Base-by-base conservation (phyloP, 1,284 basidiomycete species). In the Ganoderma meredithae region DNA sequence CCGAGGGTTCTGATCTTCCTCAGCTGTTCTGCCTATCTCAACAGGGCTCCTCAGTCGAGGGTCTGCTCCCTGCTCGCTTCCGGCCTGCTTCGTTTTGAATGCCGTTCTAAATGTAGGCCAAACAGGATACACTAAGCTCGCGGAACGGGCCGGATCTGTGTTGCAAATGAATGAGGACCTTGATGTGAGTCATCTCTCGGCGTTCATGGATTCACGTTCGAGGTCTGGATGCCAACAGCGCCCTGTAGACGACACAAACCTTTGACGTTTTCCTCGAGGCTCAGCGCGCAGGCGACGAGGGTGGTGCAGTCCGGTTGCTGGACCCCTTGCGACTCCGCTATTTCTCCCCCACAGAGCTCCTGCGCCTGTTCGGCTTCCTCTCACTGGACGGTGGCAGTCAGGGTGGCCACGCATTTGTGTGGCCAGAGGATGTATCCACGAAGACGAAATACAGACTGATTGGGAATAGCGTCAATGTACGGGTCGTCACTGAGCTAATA, bases 401-500 rank as follows among this genome's bases (percentile, higher is more conserved):
- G 3, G 7, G 49, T 1, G 55, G 36, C 5, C 22, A 66, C n/a
- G 55, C 69, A 15, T 91, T 92, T 73, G 65, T 75, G 33, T 94
- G 91, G 91, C 92, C 92, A 3, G 73, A 77, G 13, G 76, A 76
- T 3, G 78, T 92, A 9, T 88, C 90, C 2, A 83, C 73, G 0
- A 93, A 91, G 77, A 87, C 88, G 10, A 88, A 88, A 74, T 94
- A 94, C 72, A 85, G 87, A 56, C 79, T 94, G 36, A 89, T 94
- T 69, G 93, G 93, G 27, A 94, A 94, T 76, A 93, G 92, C 69
- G 88, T 94, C 7, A 94, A 94, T 79, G 90, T 94, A 3, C 82
- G 82, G 65, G 91, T 93, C 4, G 88, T 92, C 2, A 81, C 83
- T 56, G 78, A 81, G 62, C 80, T 91, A 44, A 83, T 91, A 47